Base-by-base conservation (phyloP, 2,329 filamentous ascomycete species). In the Aaosphaeria pasadenensis region DNA sequence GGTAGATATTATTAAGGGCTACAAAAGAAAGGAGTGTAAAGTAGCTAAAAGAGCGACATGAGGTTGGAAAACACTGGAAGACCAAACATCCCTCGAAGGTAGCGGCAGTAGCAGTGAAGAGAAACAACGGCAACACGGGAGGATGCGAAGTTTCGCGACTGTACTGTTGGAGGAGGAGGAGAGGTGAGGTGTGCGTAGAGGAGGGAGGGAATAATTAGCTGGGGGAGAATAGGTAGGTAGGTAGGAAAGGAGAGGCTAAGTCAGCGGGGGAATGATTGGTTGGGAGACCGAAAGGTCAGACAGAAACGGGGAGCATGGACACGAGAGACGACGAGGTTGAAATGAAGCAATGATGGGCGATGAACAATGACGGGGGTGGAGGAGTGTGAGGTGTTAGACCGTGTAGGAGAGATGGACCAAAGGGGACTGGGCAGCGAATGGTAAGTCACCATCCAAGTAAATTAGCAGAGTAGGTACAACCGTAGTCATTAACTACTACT, bases 1-100 rank as follows among this genome's bases (percentile, higher is more conserved):
- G 33, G 9, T 24, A 24, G 17, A 36, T 53, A 52, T 51, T 56
- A 63, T 60, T 59, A 67, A 53, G 60, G 62, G 7, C 48, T 57
- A 67, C 56, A 64, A 68, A 69, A 59, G 65, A 67, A 68, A 69
- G 58, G 50, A 56, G 35, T 44, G 52, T 45, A 48, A 24, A 43
- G 54, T 46, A 57, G 56, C 63, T 67, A 69, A 68, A 67, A 56
- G 67, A 70, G 64, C 57, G 67, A 69, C 67, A 70, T 70, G 50
- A 57, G 55, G 60, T 59, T 52, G 54, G 53, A 56, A 30, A 55
- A 59, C 53, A 59, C 59, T 59, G 62, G 57, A 58, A 56, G 53
- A 58, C 52, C 54, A 52, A 62, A 54, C 66, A 68, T 69, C 59
- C 60, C 63, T 24, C 17, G 17, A 24, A 24, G 17, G 60, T 47